Percentiles rank a stretch among this genome's conserved stretches.
These are phyloP conservation scores for Choanephora cucurbitarum DNA, from an alignment of 371 early-diverging fungal species.

Conservation along the genomic window DNA sequence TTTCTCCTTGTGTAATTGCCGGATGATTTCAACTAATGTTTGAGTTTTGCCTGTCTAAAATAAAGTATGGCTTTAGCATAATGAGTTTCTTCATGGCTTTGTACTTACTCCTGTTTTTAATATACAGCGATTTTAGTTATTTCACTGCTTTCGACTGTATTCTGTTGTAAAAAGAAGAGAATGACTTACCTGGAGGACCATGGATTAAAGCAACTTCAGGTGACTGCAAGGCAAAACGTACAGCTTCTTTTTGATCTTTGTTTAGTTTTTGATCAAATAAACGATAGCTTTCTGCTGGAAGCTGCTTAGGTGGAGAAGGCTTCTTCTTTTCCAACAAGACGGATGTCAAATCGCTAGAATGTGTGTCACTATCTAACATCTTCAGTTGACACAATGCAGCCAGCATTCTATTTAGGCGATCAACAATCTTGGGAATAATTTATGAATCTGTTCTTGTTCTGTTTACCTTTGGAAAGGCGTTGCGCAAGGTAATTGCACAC, in stretches of 20 bases:
- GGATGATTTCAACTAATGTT: constrained; percentile 84
- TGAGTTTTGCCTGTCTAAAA: constrained; percentile 90
- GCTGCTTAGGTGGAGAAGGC: too few species aligned
- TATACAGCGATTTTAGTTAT: neutral
- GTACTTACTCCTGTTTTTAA: too few species aligned
- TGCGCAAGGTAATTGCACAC: too few species aligned
- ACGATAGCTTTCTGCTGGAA: neutral
- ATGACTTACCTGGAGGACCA: constrained; percentile 74
- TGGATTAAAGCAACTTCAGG: constrained; percentile 77
- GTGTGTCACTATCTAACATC: too few species aligned
- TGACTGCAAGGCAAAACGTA: constrained; percentile 62
- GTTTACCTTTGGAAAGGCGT: too few species aligned
- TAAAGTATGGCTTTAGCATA: neutral
- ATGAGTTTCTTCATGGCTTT: neutral
- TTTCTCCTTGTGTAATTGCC: constrained; percentile 63
- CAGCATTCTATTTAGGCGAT: too few species aligned
- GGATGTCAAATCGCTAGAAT: too few species aligned
- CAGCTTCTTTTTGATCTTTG: constrained; percentile 71
- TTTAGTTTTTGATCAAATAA: constrained; percentile 70
- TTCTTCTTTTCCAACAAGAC: too few species aligned
- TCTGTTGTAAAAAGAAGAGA: neutral
- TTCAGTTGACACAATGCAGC: too few species aligned
- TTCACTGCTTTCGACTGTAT: neutral
- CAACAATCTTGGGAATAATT: too few species aligned
- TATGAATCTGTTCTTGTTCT: too few species aligned